Percentiles rank a stretch among this genome's conserved stretches.
Conservation (phyloP, 176 grass and related monocot genomes). For the Oryza meridionalis region DNA sequence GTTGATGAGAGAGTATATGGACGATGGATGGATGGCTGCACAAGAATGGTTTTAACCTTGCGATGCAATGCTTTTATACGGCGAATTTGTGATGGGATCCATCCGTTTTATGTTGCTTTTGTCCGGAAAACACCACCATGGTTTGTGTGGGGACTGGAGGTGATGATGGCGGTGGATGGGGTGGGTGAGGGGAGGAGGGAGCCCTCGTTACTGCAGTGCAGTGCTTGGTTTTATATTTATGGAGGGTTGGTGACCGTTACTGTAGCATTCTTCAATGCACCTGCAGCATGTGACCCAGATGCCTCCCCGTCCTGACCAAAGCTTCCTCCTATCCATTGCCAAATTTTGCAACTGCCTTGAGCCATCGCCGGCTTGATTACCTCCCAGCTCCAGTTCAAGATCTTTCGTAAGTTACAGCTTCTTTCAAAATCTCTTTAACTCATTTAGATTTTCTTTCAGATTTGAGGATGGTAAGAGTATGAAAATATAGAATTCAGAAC, state of each 20-base stretch:
- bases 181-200: background rate
- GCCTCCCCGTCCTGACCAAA: background rate
- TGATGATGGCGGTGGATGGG: background rate
- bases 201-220: background rate
- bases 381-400: too few species aligned
- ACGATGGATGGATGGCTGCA: background rate
- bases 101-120: background rate
- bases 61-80: background rate
- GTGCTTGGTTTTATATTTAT: background rate
- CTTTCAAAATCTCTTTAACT: too few species aligned
- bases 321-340: background rate
- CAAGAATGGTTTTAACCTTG: background rate
- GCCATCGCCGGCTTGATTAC: background rate
- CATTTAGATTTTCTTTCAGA: too few species aligned
- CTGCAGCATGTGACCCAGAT: background rate
- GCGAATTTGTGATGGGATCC: background rate
- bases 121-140: background rate
- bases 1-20: background rate
- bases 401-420: fast-evolving
- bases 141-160: background rate
- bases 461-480: too few species aligned
- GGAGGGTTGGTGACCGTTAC: conserved; percentile 3
- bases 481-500: too few species aligned
- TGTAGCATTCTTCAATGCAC: conserved; percentile 15
- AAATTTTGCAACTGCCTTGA: background rate